A percentile compares a stretch with the other conserved stretches of the same genome.
Conservation (phyloP, 352 stramenopile genomes). For the Plasmopara muralis region DNA sequence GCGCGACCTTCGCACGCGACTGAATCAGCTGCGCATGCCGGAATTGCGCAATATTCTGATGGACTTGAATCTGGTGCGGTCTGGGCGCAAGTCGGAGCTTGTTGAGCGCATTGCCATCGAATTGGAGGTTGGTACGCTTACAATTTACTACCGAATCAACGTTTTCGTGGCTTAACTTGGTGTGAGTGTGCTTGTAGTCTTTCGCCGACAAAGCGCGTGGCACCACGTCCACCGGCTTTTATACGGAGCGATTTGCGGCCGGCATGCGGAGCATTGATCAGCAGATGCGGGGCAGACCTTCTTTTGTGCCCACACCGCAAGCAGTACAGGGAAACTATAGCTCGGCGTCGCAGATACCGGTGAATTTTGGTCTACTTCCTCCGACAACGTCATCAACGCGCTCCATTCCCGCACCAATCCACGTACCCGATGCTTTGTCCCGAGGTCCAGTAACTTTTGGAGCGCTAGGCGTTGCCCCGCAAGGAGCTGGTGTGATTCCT, state of each 20-base stretch:
- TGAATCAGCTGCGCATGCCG: conserved; percentile 57
- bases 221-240: conserved; percentile 44
- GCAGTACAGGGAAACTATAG: conserved; percentile 5
- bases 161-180: no score
- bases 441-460: conserved; percentile 8
- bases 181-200: conserved; percentile 17
- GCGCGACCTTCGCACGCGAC: conserved; percentile 38
- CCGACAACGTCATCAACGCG: conserved; percentile 9
- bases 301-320: conserved; percentile 3
- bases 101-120: conserved; percentile 63
- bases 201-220: conserved; percentile 47
- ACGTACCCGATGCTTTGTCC: conserved; percentile 6
- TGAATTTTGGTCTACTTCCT: conserved; percentile 6
- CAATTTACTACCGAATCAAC: no score
- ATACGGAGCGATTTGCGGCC: conserved; percentile 41
- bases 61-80: conserved; percentile 60
- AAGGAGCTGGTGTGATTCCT: conserved; percentile 16
- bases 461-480: background rate
- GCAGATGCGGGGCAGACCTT: conserved; percentile 24
- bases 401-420: conserved; percentile 14
- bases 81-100: conserved; percentile 71
- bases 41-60: conserved; percentile 70
- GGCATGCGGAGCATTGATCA: conserved; percentile 45
- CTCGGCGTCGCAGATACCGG: conserved; percentile 1
- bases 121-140: conserved; percentile 36